phyloP scores from a whole-genome alignment of 768 basidiomycete species.

The Antrodiella citrinella region DNA sequence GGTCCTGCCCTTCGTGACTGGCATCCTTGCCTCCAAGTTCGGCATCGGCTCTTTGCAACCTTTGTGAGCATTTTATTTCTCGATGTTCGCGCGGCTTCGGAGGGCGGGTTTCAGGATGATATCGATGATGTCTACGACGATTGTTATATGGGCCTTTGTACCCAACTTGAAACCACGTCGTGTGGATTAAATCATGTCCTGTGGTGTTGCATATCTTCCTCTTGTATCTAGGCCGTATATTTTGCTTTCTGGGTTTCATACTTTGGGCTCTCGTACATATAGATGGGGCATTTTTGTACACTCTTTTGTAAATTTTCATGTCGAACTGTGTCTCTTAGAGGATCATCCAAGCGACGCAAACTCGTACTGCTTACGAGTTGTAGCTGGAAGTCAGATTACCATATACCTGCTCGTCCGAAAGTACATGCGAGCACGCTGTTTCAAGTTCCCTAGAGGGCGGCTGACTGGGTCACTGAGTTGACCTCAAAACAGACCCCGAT shows the following conservation, averaged over 20 bases:
- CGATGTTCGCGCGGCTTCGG: not conserved
- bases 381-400: too few species aligned
- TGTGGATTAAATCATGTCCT: slow-evolving; percentile 5
- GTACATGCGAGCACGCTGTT: too few species aligned
- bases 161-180: slow-evolving; percentile 8
- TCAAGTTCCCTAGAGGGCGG: too few species aligned
- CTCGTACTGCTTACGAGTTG: too few species aligned
- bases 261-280: too few species aligned
- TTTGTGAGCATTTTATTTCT: slow-evolving; percentile 28
- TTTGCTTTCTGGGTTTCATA: not conserved
- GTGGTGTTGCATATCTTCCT: not conserved
- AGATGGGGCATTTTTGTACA: too few species aligned
- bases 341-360: too few species aligned
- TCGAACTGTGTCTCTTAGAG: too few species aligned
- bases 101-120: slow-evolving; percentile 7
- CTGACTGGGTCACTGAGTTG: too few species aligned
- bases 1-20: slow-evolving; percentile 43
- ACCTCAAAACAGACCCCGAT: too few species aligned
- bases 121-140: slow-evolving; percentile 8
- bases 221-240: not conserved
- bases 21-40: slow-evolving; percentile 30
- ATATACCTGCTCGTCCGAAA: too few species aligned
- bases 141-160: slow-evolving; percentile 10
- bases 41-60: slow-evolving; percentile 43
- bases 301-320: too few species aligned